These are phyloP conservation scores for Zopfia rhizophila DNA, from an alignment of 2,329 filamentous ascomycete genomes.

Conservation along the genomic window DNA sequence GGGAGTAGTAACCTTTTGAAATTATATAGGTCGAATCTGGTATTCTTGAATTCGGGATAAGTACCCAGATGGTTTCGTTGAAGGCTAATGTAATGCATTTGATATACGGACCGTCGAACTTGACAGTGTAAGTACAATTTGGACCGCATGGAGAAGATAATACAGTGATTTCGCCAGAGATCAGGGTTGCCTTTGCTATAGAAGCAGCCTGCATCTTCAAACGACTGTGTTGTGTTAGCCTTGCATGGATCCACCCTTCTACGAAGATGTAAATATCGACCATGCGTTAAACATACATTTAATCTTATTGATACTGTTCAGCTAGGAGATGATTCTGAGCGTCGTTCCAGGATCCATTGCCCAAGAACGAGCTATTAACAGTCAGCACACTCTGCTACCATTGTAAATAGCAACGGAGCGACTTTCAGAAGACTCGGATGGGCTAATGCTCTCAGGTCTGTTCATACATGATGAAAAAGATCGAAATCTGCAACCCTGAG, in stretches of 20 bases:
- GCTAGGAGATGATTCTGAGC: neutral
- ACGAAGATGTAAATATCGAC: no score
- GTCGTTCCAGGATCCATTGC: slow-evolving; percentile 5
- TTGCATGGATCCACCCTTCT: no score
- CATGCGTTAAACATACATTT: neutral
- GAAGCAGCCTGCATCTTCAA: no score
- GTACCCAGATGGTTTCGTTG: slow-evolving; percentile 2
- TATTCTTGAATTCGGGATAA: slow-evolving; percentile 1
- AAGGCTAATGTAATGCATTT: slow-evolving; percentile 3
- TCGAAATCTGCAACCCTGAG: slow-evolving; percentile 8
- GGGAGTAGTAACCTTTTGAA: no score
- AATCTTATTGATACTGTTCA: slow-evolving; percentile 1
- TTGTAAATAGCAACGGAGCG: slow-evolving; percentile 7
- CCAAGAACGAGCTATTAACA: slow-evolving; percentile 5
- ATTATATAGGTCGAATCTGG: no score
- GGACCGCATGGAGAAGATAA: slow-evolving; percentile 6
- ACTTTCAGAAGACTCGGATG: neutral
- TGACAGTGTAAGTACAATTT: slow-evolving; percentile 9
- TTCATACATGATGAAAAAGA: slow-evolving; percentile 1
- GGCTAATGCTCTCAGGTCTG: slow-evolving; percentile 1
- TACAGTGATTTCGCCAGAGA: slow-evolving; percentile 2
- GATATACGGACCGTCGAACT: slow-evolving; percentile 7
- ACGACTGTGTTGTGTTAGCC: no score
- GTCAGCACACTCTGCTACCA: slow-evolving; percentile 4
- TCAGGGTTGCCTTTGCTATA: slow-evolving; percentile 9